These are phyloP conservation scores for Fusarium penzigii DNA, from an alignment of 2,329 filamentous ascomycete species.

Conservation along the genomic window DNA sequence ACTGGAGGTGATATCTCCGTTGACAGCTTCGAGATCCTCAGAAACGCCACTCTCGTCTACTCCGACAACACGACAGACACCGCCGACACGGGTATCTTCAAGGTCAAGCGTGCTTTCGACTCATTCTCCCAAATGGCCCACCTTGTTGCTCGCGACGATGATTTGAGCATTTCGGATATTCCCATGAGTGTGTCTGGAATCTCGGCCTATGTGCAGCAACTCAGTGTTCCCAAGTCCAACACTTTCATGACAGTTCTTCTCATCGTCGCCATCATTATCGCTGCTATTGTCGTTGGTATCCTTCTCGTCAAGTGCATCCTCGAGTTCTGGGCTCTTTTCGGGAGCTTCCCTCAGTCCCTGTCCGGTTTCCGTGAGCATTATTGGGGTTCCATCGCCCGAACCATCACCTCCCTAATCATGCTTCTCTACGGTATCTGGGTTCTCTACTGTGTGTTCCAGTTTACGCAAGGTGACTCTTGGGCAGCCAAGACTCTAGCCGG, in stretches of 20 bases:
- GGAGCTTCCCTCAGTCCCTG: slow-evolving; percentile 78
- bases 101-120: slow-evolving; percentile 57
- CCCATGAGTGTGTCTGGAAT: slow-evolving; percentile 65
- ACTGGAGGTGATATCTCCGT: slow-evolving; percentile 87
- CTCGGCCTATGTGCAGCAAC: slow-evolving; percentile 78
- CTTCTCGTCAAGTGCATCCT: slow-evolving; percentile 89
- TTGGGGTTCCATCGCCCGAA: slow-evolving; percentile 88
- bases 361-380: slow-evolving; percentile 91
- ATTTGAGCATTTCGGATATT: slow-evolving; percentile 40
- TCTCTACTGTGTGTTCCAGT: slow-evolving; percentile 94
- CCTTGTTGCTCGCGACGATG: slow-evolving; percentile 53
- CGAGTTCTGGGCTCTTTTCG: slow-evolving; percentile 88
- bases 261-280: slow-evolving; percentile 84
- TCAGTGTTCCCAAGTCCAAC: slow-evolving; percentile 83
- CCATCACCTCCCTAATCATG: slow-evolving; percentile 86
- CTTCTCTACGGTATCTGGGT: slow-evolving; percentile 95
- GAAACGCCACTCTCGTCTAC: slow-evolving; percentile 75
- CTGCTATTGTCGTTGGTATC: slow-evolving; percentile 80
- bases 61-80: slow-evolving; percentile 57
- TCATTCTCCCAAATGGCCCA: slow-evolving; percentile 50
- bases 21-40: slow-evolving; percentile 74
- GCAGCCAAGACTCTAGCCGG: slow-evolving; percentile 82
- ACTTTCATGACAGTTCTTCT: slow-evolving; percentile 95
- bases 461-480: slow-evolving; percentile 92
- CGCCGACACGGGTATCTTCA: slow-evolving; percentile 39